Evolutionary conservation across 805 yeast species (phyloP), one percentile per base, ranked within the genome.

Genomic region (Barnettozyma sucrosica): DNA sequence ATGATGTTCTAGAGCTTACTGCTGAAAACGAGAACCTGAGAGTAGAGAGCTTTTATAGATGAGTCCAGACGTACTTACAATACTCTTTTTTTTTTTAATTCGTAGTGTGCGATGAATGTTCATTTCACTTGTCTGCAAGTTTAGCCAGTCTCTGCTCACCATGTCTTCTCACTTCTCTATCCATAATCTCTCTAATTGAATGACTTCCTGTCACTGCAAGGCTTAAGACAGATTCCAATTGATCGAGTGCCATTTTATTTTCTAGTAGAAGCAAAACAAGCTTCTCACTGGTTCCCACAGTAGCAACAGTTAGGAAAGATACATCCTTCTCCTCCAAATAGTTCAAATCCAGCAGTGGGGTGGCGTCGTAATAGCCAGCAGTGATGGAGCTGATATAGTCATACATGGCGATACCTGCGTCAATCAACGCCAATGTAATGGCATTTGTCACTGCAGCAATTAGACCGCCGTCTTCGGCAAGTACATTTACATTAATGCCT

Each of bases 371-470:
- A 19, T 87, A 66, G 0, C 97, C 97, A 5, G 89, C 85, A 25
- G 84, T 76, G 14, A 88, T 77, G 1, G 95, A 81, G 47, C 89
- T 78, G 14, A 92, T 84, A 62, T 88, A 90, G 63, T 93, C 98
- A 61, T 84, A 85, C 84, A 93, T 83, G 5, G 97, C 85, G 41
- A 93, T 83, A 43, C 98, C 98, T 2, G 98, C 97, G 66, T 93
- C 98, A 30, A 93, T 80, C 39, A 93, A 71, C 0, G 96, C 97
- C 56, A 93, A 69, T 1, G 97, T 88, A 38, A 87, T 78, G 9
- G 97, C 87, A 62, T 93, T 93, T 38, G 88, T 74, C 54, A 93
- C 79, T 1, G 85, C 74, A 0, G 96, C 79, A 53, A 92, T 65
- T 23, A 92, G 62, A 0, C 96, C 96, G 34, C 99, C 99, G 60